Base-by-base conservation (phyloP, 2,329 filamentous ascomycete genomes). In the Herpotrichia juniperi region DNA sequence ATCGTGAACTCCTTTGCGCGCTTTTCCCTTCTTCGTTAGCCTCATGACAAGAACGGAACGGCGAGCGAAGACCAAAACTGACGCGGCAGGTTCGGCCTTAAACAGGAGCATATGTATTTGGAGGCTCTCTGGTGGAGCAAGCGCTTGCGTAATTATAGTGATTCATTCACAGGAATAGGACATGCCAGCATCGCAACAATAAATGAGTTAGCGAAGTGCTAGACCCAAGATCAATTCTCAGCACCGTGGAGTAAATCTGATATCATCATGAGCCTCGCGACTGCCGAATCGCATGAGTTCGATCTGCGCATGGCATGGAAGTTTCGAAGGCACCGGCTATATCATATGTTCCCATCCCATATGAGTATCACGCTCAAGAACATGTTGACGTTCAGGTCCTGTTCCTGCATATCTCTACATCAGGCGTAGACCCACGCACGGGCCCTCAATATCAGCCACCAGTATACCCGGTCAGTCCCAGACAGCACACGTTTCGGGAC, bases 401-500 rank as follows among this genome's bases (percentile, higher is more conserved):
- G 14, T 50, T 44, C 50, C 34, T 31, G 39, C 46, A 31, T 16
- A 42, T 42, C 50, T 11, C 42, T 17, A 31, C 22, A 30, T 22
- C 48, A 44, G 56, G 57, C 50, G 51, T 50, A 44, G 50, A 25
- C 10, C 42, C 34, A 50, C 34, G 53, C 53, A 56, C 50, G 46
- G 49, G 26, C 47, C 45, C 44, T 46, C 37, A n/a, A 59, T 61
- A 59, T 56, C 47, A 62, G 28, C 49, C 53, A 50, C 50, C 47
- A 25, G 34, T 59, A 59, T 58, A 56, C 34, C 54, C 58, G 48
- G 52, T 42, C 9, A 35, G 31, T 54, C 34, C 53, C 52, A 67
- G 57, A 72, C 68, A 46, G 45, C 50, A 22, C 44, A 46, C 44
- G 69, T 72, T 59, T 69, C 67, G 59, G 42, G 32, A 34, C 34